These are phyloP conservation scores for Pythium dissimile DNA, from an alignment of 352 stramenopile genomes.

Conservation along the genomic window DNA sequence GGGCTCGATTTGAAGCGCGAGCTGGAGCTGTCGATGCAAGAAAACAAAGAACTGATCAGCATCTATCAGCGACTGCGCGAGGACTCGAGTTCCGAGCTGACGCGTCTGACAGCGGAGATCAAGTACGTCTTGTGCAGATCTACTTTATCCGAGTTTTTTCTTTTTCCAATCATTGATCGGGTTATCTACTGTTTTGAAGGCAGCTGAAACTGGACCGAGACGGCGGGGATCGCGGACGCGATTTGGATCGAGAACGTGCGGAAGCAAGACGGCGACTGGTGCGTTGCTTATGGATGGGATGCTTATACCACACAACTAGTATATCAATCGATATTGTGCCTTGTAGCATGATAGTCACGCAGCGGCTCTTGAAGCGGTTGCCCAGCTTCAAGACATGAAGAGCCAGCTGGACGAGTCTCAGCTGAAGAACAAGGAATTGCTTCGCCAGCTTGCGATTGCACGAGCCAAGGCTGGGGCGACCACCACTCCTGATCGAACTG, in stretches of 20 bases:
- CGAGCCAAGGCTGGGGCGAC: constrained; percentile 32
- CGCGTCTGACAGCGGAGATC: constrained; percentile 47
- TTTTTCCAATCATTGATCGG: neutral
- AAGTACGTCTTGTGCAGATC: constrained; percentile 28
- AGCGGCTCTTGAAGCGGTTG: constrained; percentile 49
- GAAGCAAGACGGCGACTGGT: constrained; percentile 21
- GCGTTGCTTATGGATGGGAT: neutral
- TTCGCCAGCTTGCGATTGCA: constrained; percentile 67
- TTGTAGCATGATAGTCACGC: constrained; percentile 47
- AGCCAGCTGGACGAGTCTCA: constrained; percentile 56
- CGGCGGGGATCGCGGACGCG: neutral
- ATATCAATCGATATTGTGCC: neutral
- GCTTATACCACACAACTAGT: neutral
- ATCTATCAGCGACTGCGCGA: constrained; percentile 71
- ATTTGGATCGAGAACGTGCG: constrained; percentile 6
- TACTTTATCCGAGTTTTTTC: neutral
- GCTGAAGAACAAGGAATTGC: constrained; percentile 71
- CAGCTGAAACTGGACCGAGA: constrained; percentile 18
- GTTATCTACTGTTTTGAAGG: constrained; percentile 2
- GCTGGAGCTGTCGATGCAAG: constrained; percentile 46
- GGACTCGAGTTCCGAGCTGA: constrained; percentile 47
- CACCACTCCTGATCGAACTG: neutral
- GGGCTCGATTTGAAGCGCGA: constrained; percentile 48
- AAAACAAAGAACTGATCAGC: constrained; percentile 72
- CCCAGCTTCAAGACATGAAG: constrained; percentile 58